phyloP scores from a whole-genome alignment of 495 filamentous ascomycete genomes.

The Lasiosphaeria hispida region DNA sequence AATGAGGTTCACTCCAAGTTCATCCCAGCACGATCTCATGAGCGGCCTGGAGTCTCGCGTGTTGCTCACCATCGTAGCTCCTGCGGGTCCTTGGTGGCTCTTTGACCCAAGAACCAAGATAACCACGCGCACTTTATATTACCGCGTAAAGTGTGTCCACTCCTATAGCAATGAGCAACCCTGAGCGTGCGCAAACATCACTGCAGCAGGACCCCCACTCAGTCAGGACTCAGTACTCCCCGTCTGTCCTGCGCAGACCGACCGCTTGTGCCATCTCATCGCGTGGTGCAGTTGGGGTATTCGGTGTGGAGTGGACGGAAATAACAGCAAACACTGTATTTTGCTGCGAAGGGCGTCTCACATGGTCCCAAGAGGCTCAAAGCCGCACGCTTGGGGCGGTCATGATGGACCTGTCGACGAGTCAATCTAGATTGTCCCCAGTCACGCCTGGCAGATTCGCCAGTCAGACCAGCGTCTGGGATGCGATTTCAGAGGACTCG shows the following conservation, averaged over 20 bases:
- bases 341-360: conserved; percentile 20
- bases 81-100: conserved; percentile 8
- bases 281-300: conserved; percentile 9
- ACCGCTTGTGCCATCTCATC: conserved; percentile 15
- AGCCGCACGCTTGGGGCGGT: not conserved
- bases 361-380: conserved; percentile 9
- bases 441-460: not conserved
- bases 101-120: conserved; percentile 29
- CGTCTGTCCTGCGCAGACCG: not conserved
- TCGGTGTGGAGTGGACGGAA: conserved; percentile 11
- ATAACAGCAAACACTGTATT: conserved; percentile 1
- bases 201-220: conserved; percentile 16
- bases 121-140: conserved; percentile 16
- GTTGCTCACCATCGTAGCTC: conserved; percentile 3
- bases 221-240: too few relatives aligned
- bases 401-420: not conserved
- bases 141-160: conserved; percentile 15
- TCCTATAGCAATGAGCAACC: not conserved
- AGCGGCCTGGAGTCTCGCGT: conserved; percentile 6
- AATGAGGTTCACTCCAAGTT: conserved; percentile 29
- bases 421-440: not conserved
- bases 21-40: conserved; percentile 17
- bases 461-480: too few relatives aligned
- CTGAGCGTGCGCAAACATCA: not conserved
- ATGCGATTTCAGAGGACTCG: too few relatives aligned